Evolutionary conservation across 306 rosid species (phyloP).

Genomic region (Prinsepia uniflora): DNA sequence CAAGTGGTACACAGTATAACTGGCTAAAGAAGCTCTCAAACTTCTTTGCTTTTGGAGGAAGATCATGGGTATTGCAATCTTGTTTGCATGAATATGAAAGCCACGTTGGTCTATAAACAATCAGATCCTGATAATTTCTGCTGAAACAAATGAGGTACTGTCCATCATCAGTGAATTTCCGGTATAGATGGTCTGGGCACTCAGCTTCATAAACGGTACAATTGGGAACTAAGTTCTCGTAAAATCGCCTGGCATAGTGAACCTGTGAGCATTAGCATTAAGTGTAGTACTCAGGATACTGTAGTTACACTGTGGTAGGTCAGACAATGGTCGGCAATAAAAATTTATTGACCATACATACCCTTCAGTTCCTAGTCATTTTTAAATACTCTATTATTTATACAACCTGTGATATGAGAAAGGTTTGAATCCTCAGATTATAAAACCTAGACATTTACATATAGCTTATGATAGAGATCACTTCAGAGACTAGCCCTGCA

Average conservation of each 20-base stretch:
- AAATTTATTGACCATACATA: conserved; percentile 1
- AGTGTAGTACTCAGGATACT: conserved; percentile 47
- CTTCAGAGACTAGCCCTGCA: background rate
- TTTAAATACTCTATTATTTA: background rate
- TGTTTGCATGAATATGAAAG: conserved; percentile 84
- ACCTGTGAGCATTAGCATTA: conserved; percentile 57
- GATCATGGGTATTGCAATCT: conserved; percentile 63
- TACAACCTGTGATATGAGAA: background rate
- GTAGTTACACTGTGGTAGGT: conserved; percentile 17
- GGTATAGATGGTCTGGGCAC: conserved; percentile 81
- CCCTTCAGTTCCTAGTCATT: background rate
- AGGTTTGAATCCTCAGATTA: background rate
- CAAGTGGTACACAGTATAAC: conserved; percentile 69
- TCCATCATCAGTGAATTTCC: conserved; percentile 96
- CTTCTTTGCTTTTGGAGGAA: conserved; percentile 65
- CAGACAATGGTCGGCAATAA: background rate
- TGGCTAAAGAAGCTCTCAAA: conserved; percentile 86
- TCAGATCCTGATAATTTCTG: conserved; percentile 70
- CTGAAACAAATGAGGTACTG: conserved; percentile 86
- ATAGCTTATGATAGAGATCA: background rate
- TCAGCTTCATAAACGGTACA: conserved; percentile 78
- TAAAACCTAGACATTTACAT: background rate
- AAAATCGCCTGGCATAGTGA: conserved; percentile 74
- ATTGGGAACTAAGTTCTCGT: conserved; percentile 91
- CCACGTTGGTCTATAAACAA: conserved; percentile 88